Evolutionary conservation across 1,284 basidiomycete species (phyloP).

Genomic region (Ganoderma lucidum): DNA sequence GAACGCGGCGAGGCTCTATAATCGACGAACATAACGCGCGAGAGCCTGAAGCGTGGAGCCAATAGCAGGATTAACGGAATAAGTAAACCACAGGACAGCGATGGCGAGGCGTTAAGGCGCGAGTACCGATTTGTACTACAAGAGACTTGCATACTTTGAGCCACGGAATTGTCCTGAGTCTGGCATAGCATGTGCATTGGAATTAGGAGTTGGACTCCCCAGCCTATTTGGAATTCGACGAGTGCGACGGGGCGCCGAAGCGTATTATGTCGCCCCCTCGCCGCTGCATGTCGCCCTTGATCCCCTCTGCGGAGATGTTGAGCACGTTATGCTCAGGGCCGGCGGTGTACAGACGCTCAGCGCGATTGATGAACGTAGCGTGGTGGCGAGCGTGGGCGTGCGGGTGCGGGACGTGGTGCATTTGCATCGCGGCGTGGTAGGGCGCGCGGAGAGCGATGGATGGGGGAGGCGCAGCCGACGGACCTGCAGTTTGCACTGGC

Average conservation of each 20-base stretch:
- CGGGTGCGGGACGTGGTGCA: conserved; percentile 82
- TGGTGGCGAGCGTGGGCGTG: conserved; percentile 78
- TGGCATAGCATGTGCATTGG: neutral
- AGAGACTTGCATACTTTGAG: neutral
- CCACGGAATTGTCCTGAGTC: neutral
- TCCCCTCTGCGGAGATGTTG: conserved; percentile 38
- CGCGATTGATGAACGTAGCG: conserved; percentile 52
- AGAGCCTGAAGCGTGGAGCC: conserved; percentile 12
- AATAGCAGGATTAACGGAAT: conserved; percentile 28
- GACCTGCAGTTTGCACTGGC: conserved; percentile 24
- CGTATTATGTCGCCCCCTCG: conserved; percentile 54
- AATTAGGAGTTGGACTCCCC: neutral
- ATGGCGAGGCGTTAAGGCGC: conserved; percentile 1
- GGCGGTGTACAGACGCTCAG: conserved; percentile 52
- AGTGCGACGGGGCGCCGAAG: conserved; percentile 45
- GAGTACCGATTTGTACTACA: neutral
- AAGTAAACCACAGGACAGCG: conserved; percentile 20
- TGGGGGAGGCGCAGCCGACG: conserved; percentile 20
- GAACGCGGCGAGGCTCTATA: neutral
- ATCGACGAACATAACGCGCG: conserved; percentile 5
- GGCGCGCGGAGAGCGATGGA: conserved; percentile 57
- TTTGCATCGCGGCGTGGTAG: conserved; percentile 54
- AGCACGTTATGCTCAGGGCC: conserved; percentile 40
- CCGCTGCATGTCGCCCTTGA: conserved; percentile 50
- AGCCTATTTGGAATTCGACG: conserved; percentile 11